Conservation (phyloP, 305 asterid genomes). For the Fraxinus albicans region DNA sequence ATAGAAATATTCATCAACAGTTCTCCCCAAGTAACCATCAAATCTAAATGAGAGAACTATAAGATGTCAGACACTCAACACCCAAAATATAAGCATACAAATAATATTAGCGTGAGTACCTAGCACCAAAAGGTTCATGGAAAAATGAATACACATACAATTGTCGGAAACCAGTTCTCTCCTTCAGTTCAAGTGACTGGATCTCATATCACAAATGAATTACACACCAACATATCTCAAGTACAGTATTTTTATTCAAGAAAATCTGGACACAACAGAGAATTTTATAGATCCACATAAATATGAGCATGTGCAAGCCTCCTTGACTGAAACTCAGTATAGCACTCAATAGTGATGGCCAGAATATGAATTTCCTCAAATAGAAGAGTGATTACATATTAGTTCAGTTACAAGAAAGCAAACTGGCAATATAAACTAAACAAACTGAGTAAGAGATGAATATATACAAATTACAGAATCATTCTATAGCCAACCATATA, state of each 20-base stretch:
- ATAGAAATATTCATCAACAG: conserved; percentile 14
- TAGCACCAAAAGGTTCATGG: conserved; percentile 12
- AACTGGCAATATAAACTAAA: neutral
- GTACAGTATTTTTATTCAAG: conserved; percentile 3
- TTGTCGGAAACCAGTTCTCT: conserved; percentile 4
- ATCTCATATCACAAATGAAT: conserved; percentile 7
- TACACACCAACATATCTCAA: conserved; percentile 8
- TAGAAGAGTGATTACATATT: neutral
- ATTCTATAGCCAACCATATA: neutral
- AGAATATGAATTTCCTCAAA: neutral
- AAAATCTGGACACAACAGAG: conserved; percentile 9
- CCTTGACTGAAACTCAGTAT: conserved; percentile 7
- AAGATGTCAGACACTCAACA: conserved; percentile 8
- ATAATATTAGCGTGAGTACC: conserved; percentile 9
- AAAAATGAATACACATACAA: neutral
- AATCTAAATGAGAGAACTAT: neutral
- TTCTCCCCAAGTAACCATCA: conserved; percentile 1
- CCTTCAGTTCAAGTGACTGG: neutral
- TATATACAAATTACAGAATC: neutral
- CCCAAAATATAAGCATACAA: conserved; percentile 8
- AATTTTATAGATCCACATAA: conserved; percentile 19
- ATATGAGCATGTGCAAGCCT: neutral
- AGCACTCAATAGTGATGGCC: neutral
- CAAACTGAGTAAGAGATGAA: neutral
- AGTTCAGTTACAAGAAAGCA: neutral